These are phyloP conservation scores for Colletotrichum sp. DNA, from an alignment of 2,329 filamentous ascomycete genomes.

Conservation along the genomic window DNA sequence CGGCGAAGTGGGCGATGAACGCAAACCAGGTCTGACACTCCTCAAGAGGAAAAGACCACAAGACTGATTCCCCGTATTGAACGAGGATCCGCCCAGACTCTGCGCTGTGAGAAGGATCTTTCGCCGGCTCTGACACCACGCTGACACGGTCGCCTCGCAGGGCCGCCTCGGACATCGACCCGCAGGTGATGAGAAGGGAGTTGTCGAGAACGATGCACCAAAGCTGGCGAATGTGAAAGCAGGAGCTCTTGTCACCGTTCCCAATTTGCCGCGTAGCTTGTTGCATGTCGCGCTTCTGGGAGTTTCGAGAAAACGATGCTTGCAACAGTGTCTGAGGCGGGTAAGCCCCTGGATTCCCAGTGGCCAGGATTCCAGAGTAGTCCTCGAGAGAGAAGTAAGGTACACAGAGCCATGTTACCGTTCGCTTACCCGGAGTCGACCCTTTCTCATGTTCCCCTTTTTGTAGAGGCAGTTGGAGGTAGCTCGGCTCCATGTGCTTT, in stretches of 20 bases:
- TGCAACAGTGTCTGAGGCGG: slow-evolving; percentile 50
- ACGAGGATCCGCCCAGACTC: slow-evolving; percentile 34
- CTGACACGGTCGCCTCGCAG: slow-evolving; percentile 37
- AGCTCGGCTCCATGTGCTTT: slow-evolving; percentile 44
- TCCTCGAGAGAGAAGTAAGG: slow-evolving; percentile 52
- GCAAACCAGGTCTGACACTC: slow-evolving; percentile 49
- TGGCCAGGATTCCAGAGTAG: slow-evolving; percentile 42
- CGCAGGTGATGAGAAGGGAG: slow-evolving; percentile 46
- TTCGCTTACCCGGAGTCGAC: slow-evolving; percentile 17
- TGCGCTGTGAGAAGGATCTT: slow-evolving; percentile 19
- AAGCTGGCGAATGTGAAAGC: slow-evolving; percentile 53
- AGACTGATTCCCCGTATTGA: slow-evolving; percentile 34
- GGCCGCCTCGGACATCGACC: slow-evolving; percentile 36
- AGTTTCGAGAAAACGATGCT: slow-evolving; percentile 42
- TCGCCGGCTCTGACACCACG: slow-evolving; percentile 31
- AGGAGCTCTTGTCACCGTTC: slow-evolving; percentile 37
- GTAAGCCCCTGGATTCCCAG: slow-evolving; percentile 36
- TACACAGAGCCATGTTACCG: slow-evolving; percentile 46
- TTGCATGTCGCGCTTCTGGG: slow-evolving; percentile 45
- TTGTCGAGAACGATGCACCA: slow-evolving; percentile 52
- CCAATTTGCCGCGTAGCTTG: slow-evolving; percentile 49
- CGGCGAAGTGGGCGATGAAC: slow-evolving; percentile 45
- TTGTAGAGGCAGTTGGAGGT: slow-evolving; percentile 38
- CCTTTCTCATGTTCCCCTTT: slow-evolving; percentile 23
- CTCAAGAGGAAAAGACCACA: slow-evolving; percentile 42